phyloP scores from a whole-genome alignment of 495 filamentous ascomycete species.

The Penicillium lividum region DNA sequence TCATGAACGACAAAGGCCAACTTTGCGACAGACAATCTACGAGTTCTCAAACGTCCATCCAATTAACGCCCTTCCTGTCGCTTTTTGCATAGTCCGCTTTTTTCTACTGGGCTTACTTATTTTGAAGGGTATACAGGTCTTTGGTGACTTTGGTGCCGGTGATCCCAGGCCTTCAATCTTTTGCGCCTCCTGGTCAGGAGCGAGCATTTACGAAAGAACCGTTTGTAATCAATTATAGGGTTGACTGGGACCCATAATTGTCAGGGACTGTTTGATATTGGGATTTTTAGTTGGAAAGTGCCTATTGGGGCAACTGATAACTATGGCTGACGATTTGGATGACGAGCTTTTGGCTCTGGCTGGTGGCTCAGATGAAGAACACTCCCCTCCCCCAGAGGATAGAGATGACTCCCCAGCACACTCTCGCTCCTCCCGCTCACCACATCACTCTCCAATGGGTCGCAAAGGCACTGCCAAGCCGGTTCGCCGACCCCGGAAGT shows the following conservation, averaged over 20 bases:
- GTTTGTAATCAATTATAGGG: neutral
- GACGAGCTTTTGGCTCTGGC: constrained; percentile 87
- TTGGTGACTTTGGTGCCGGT: neutral
- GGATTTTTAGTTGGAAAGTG: neutral
- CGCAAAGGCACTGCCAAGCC: constrained; percentile 52
- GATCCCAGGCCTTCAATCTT: constrained; percentile 4
- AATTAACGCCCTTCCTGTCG: constrained; percentile 2
- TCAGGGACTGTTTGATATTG: neutral
- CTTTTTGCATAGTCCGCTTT: constrained; percentile 12
- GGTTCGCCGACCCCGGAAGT: constrained; percentile 44
- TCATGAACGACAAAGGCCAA: constrained; percentile 33
- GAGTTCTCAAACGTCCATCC: neutral
- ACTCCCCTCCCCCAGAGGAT: constrained; percentile 41
- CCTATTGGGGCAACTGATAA: constrained; percentile 24
- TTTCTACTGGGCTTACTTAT: neutral
- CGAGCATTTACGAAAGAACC: neutral
- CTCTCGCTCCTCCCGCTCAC: constrained; percentile 39
- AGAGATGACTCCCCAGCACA: constrained; percentile 36
- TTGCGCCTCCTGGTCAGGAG: constrained; percentile 24
- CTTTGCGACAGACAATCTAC: constrained; percentile 13
- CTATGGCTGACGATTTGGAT: constrained; percentile 71
- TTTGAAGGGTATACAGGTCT: constrained; percentile 4
- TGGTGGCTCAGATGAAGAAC: constrained; percentile 63
- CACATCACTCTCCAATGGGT: constrained; percentile 34
- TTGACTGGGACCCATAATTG: neutral